Percentiles rank a stretch among this genome's conserved stretches.
Evolutionary conservation across 371 early-diverging fungal species (phyloP).

Genomic region (Mucor lusitanicus): DNA sequence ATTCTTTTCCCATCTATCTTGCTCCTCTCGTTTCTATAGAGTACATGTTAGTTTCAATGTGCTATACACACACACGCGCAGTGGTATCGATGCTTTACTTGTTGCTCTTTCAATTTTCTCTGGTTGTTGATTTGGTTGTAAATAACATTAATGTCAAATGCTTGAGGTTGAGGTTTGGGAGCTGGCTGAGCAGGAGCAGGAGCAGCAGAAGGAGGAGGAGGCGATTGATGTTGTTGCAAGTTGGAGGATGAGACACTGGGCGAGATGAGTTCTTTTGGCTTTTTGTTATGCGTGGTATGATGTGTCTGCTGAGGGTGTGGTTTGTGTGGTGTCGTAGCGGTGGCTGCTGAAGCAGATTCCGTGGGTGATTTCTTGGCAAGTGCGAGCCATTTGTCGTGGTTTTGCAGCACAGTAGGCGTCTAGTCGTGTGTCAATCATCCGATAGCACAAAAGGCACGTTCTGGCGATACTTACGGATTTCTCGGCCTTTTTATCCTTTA

Average conservation of each 20-base stretch:
- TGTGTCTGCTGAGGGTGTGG: not conserved
- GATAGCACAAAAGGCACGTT: not conserved
- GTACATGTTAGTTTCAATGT: not conserved
- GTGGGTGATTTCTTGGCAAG: slow-evolving; percentile 18
- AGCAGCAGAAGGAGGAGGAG: not conserved
- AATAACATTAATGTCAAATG: slow-evolving; percentile 31
- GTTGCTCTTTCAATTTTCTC: slow-evolving; percentile 30
- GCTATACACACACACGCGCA: not conserved
- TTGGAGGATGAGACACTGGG: not conserved
- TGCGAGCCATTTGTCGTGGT: slow-evolving; percentile 38
- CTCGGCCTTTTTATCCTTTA: slow-evolving; percentile 3
- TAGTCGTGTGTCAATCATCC: not conserved
- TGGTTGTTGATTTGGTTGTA: slow-evolving; percentile 34
- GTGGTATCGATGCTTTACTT: slow-evolving; percentile 17
- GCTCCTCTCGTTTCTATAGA: slow-evolving; percentile 25
- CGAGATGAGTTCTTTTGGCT: slow-evolving; percentile 1
- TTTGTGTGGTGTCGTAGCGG: not conserved
- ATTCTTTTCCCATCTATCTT: slow-evolving; percentile 18
- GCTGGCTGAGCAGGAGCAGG: not conserved
- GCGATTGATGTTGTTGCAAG: not conserved
- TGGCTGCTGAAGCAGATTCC: slow-evolving; percentile 2
- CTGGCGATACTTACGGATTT: not conserved
- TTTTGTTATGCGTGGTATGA: not conserved
- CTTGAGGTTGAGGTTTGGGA: slow-evolving; percentile 2
- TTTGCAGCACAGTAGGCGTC: slow-evolving; percentile 26